Evolutionary conservation across 805 yeast genomes (phyloP), one percentile per base, ranked within the genome.

Genomic region (Candida railenensis): DNA sequence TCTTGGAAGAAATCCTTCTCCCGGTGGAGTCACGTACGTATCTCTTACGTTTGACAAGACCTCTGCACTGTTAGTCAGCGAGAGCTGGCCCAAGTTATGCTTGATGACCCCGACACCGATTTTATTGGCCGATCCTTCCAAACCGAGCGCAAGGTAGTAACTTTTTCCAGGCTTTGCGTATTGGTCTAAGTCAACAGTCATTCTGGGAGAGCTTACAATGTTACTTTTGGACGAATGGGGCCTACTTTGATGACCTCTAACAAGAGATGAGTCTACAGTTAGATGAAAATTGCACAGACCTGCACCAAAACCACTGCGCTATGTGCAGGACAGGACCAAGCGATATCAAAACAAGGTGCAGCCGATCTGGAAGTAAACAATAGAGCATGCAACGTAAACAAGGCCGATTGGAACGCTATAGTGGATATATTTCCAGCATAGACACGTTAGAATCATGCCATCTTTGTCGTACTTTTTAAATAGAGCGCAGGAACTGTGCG

Each of bases 51-150:
- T 94, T n/a, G 96, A 72, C 30, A 94, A 72, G 1, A 94, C 87
- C 48, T 77, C 79, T 0, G 96, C 95, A 34, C 82, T 69, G 56
- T 88, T 87, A 1, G 67, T 57, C 3, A 70, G 67, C 0, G 83
- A 66, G 19, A 82, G 67, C 20, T 72, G 78, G 3, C 94, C 94
- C 19, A 73, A 47, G 5, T 75, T 74, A 53, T 94, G 99, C 55
- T 79, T 83, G 45, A 94, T 84, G 15, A 94, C 77, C 1, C 99
- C 99, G 1, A 92, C 94, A 1, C 97, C 99, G 2, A 94, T 75
- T 62, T 94, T 94, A 63, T 94, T 94, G 15, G 99, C 99, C 0
- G 97, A 89, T 1, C 99, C 99, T 64, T 94, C 99, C 28, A 94
- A 75, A 1, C 99, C 99, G 1, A 94, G 59, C 0, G 97, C 96